Percentiles rank a stretch among this genome's conserved stretches.
Conservation (phyloP, 139 green algal genomes). For the Edaphochlamys debaryana region DNA sequence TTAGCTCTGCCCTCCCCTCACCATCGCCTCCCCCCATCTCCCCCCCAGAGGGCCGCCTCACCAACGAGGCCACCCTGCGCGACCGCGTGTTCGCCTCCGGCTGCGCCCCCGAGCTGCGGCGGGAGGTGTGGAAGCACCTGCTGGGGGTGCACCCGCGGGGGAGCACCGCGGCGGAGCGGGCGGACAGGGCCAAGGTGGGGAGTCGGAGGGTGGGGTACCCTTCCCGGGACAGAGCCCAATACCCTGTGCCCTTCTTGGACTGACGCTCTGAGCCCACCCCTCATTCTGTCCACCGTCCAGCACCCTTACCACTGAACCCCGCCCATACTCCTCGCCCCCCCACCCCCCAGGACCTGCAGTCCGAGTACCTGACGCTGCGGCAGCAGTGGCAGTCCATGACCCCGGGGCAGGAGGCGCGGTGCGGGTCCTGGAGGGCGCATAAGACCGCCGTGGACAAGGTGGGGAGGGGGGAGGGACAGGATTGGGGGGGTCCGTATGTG, state of each 20-base stretch:
- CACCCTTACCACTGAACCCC: too few species aligned
- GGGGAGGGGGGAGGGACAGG: too few species aligned
- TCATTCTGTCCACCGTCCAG: too few species aligned
- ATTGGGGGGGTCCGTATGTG: not conserved
- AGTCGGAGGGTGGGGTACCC: too few species aligned
- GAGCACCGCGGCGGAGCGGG: constrained; percentile 54
- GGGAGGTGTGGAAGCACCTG: constrained; percentile 86
- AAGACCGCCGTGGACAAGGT: too few species aligned
- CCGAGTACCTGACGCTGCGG: constrained; percentile 67
- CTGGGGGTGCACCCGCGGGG: constrained; percentile 74
- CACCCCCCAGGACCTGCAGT: not conserved
- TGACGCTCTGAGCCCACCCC: too few species aligned
- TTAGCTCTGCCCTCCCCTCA: too few species aligned
- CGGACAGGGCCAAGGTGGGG: constrained; percentile 14
- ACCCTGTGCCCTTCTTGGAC: too few species aligned
- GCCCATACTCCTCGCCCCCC: too few species aligned
- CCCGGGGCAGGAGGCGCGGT: not conserved
- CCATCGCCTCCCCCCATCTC: too few species aligned
- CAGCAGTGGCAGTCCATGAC: constrained; percentile 83
- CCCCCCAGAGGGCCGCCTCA: constrained; percentile 50
- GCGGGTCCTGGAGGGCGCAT: too few species aligned
- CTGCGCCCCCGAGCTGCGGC: constrained; percentile 56
- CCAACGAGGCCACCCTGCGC: constrained; percentile 15
- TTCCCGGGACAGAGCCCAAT: too few species aligned
- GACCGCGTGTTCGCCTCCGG: constrained; percentile 76